phyloP scores from a whole-genome alignment of 805 yeast genomes.

The Pichia nakasei region DNA sequence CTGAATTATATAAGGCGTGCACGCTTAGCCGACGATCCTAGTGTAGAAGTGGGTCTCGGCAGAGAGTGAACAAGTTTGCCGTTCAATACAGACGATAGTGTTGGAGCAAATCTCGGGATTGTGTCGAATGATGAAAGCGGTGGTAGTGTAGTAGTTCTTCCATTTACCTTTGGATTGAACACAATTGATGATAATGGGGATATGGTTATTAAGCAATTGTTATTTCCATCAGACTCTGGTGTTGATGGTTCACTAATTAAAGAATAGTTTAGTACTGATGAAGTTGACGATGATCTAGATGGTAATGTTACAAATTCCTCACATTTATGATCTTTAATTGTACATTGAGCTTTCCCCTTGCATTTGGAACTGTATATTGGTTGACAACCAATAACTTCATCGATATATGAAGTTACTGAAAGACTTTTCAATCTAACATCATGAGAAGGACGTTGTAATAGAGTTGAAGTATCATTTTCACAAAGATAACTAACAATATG shows the following conservation, averaged over 20 bases:
- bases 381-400: not conserved
- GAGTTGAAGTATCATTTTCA: slow-evolving; percentile 14
- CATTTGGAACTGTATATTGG: not conserved
- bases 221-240: no score
- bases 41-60: not conserved
- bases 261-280: no score
- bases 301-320: no score
- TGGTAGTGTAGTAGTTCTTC: not conserved
- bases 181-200: no score
- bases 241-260: no score
- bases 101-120: not conserved
- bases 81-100: not conserved
- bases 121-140: not conserved
- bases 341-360: not conserved
- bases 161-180: no score
- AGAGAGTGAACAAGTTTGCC: not conserved
- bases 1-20: not conserved
- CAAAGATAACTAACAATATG: slow-evolving; percentile 52
- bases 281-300: no score
- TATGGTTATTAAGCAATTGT: no score
- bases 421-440: slow-evolving; percentile 31
- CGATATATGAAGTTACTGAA: not conserved
- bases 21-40: not conserved
- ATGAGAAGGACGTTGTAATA: slow-evolving; percentile 32
- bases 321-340: not conserved